These are phyloP conservation scores for Salix purpurea DNA, from an alignment of 345 rosid genomes.

Conservation along the genomic window DNA sequence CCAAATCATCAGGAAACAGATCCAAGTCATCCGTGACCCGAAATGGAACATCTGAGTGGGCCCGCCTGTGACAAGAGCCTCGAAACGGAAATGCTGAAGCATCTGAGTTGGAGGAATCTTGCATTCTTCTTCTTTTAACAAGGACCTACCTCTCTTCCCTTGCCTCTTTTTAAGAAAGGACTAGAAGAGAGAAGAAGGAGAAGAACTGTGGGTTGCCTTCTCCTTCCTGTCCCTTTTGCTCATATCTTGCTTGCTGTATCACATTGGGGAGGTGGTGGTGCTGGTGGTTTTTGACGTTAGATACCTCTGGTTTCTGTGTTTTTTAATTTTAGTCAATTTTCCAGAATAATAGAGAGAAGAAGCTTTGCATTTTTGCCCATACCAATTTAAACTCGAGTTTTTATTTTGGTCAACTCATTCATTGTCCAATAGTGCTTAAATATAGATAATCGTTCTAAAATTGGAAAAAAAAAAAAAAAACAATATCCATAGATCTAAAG, in stretches of 20 bases:
- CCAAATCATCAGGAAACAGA: conserved; percentile 17
- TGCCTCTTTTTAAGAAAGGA: neutral
- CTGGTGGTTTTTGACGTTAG: neutral
- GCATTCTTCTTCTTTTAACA: neutral
- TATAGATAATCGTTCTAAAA: too few relatives aligned
- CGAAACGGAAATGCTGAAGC: conserved; percentile 12
- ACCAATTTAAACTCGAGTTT: too few relatives aligned
- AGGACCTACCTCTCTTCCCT: neutral
- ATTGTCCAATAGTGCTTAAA: too few relatives aligned
- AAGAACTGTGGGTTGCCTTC: neutral
- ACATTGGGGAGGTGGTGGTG: neutral
- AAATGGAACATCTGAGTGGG: conserved; percentile 25
- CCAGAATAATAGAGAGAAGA: too few relatives aligned
- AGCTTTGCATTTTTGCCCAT: too few relatives aligned
- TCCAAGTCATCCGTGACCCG: conserved; percentile 23
- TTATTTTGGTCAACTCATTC: too few relatives aligned
- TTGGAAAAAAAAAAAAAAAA: too few relatives aligned
- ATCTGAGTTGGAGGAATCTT: neutral
- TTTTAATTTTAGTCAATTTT: too few relatives aligned
- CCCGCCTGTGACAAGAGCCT: conserved; percentile 29
- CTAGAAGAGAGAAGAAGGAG: neutral
- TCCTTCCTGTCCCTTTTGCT: neutral
- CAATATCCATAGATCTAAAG: too few relatives aligned
- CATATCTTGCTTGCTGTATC: neutral
- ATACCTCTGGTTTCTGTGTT: neutral